These are phyloP conservation scores for Microdochium bolleyi DNA, from an alignment of 2,329 filamentous ascomycete genomes.

Conservation along the genomic window DNA sequence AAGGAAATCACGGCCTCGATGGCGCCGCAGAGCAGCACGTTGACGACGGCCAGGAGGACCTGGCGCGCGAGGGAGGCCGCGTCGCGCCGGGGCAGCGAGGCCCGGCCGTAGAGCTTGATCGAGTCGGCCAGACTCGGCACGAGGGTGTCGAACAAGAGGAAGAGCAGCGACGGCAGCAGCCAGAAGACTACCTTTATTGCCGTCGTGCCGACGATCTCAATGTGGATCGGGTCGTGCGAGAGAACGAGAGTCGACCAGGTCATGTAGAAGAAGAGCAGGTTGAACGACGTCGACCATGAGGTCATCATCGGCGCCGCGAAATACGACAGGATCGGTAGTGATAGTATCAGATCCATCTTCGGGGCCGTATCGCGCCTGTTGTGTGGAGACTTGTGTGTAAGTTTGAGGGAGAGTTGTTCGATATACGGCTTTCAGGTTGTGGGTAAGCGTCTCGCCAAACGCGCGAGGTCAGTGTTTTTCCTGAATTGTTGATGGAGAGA, in stretches of 20 bases:
- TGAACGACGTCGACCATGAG: slow-evolving; percentile 72
- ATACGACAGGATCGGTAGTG: slow-evolving; percentile 64
- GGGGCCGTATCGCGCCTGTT: background rate
- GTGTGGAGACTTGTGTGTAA: background rate
- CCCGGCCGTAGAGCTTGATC: slow-evolving; percentile 58
- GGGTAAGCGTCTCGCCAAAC: too few relatives aligned
- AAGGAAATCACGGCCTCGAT: slow-evolving; percentile 34
- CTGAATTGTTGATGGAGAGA: too few relatives aligned
- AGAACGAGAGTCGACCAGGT: slow-evolving; percentile 81
- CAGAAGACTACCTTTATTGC: slow-evolving; percentile 63
- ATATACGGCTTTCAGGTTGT: too few relatives aligned
- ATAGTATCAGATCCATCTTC: slow-evolving; percentile 59
- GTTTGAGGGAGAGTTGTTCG: background rate
- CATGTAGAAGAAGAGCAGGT: slow-evolving; percentile 82
- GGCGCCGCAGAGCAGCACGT: slow-evolving; percentile 33
- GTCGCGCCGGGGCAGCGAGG: slow-evolving; percentile 39
- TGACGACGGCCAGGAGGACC: slow-evolving; percentile 33
- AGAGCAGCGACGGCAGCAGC: slow-evolving; percentile 63
- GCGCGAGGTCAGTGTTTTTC: too few relatives aligned
- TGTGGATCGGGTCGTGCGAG: slow-evolving; percentile 63
- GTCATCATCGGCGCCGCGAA: slow-evolving; percentile 52
- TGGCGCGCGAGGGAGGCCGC: slow-evolving; percentile 22
- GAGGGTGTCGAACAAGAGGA: slow-evolving; percentile 64
- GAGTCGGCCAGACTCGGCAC: slow-evolving; percentile 61
- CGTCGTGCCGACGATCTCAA: slow-evolving; percentile 67